These are phyloP conservation scores for Stenogyne calaminthoides DNA, from an alignment of 305 asterid species.

Conservation along the genomic window DNA sequence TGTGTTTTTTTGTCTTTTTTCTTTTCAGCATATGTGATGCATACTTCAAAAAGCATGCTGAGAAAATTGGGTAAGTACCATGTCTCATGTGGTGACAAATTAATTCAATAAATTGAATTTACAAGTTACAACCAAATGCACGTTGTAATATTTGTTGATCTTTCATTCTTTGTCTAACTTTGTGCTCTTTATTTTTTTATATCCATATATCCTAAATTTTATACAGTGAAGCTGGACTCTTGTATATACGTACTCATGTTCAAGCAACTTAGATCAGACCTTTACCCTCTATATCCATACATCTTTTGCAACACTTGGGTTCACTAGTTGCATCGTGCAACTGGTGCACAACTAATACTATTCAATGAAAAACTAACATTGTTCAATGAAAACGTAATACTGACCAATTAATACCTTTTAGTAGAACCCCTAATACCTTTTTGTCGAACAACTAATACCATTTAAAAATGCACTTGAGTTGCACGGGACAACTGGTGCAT, in stretches of 20 bases:
- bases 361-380: no score
- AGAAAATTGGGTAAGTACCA: conserved; percentile 74
- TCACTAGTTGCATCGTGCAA: no score
- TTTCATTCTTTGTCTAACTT: background rate
- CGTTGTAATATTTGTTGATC: background rate
- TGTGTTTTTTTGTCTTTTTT: conserved; percentile 15
- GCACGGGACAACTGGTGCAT: no score
- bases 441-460: no score
- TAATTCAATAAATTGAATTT: conserved; percentile 5
- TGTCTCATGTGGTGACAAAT: conserved; percentile 10
- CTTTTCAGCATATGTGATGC: conserved; percentile 86
- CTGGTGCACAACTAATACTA: no score
- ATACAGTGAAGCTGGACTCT: background rate
- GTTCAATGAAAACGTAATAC: no score
- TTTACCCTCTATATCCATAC: background rate
- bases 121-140: background rate
- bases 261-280: background rate
- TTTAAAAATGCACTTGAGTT: no score
- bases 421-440: no score
- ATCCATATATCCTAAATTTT: background rate
- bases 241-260: background rate
- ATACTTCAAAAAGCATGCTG: conserved; percentile 88
- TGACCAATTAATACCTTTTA: no score
- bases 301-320: no score
- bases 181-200: background rate